Evolutionary conservation across 2,329 filamentous ascomycete species (phyloP).

Genomic region (Stylonectria norvegica): DNA sequence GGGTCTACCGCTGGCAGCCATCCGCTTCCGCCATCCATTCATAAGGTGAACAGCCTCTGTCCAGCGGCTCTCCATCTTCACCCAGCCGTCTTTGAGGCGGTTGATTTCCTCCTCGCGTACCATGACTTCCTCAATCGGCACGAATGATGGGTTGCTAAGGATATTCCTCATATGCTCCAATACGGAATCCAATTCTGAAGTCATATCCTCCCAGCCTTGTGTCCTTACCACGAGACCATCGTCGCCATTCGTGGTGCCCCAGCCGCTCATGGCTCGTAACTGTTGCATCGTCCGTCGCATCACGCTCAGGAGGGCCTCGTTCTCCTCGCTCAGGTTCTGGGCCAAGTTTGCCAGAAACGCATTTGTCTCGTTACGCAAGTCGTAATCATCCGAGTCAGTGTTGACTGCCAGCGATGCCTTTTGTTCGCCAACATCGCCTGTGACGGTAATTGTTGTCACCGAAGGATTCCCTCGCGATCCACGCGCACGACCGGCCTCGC

Average conservation of each 20-base stretch:
- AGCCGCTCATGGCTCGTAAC: conserved; percentile 66
- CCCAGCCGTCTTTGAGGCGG: conserved; percentile 79
- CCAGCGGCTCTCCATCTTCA: conserved; percentile 90
- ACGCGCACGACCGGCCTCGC: conserved; percentile 63
- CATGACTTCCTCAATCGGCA: conserved; percentile 90
- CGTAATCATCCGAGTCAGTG: conserved; percentile 51
- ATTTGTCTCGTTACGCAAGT: conserved; percentile 81
- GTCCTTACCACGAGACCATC: conserved; percentile 34
- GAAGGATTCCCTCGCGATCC: conserved; percentile 53
- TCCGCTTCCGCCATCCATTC: conserved; percentile 83
- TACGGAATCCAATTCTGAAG: conserved; percentile 69
- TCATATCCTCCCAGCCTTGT: conserved; percentile 60
- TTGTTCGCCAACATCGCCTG: conserved; percentile 52
- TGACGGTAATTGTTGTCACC: conserved; percentile 55
- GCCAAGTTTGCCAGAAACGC: conserved; percentile 84
- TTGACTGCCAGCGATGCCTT: conserved; percentile 33
- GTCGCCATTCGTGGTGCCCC: conserved; percentile 36
- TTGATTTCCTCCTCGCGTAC: conserved; percentile 88
- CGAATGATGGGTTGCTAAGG: conserved; percentile 93
- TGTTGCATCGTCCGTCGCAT: conserved; percentile 68
- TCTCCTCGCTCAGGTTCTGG: conserved; percentile 83
- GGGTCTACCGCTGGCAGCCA: conserved; percentile 66
- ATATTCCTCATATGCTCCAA: conserved; percentile 78
- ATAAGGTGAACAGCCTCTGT: conserved; percentile 86
- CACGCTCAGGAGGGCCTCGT: conserved; percentile 73